Evolutionary conservation across 805 yeast genomes (phyloP), one percentile per base, ranked within the genome.

Genomic region (Schizosaccharomyces cryophilus): DNA sequence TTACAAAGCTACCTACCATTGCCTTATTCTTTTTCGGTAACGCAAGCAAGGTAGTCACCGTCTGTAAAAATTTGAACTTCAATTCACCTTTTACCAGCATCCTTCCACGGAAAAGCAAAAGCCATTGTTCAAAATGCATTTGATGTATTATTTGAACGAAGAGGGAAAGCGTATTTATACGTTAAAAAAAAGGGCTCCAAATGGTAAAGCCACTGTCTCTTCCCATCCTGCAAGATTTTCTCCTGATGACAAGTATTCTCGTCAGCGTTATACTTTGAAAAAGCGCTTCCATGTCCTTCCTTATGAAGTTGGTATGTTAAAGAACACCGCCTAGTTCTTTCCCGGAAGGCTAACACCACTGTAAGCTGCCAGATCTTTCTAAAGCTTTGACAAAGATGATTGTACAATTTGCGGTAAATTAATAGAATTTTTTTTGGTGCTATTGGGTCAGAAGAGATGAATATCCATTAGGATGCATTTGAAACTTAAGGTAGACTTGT

Each of bases 151-250:
- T 64, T 74, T 84, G 70, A 95, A 89, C 69, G 81, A 82, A 64
- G 95, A 89, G 68, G 98, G 98, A 68, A 90, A 90, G 80, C 85
- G 99, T 74, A 73, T 85, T 69, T 93, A 93, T 80, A 93, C 99
- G 61, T 78, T 93, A 67, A 77, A 86, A 73, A 93, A 93, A 77
- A 66, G 71, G 67, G 83, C 94, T 62, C 88, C 78, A 64, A 74
- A 77, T 6, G 97, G 98, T 64, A 95, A 88, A 73, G 88, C 90
- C 77, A 94, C 99, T 71, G 87, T 88, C 77, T 85, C 95, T 66
- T 98, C 98, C 54, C 99, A 93, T 74, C 99, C 99, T 64, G 98
- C 99, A 61, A 84, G 99, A 76, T 93, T 93, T 74, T 93, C 98
- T 42, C 99, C 99, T 67, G 99, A 93, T 73, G 99, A 93, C 80